Percentiles rank a stretch among this genome's conserved stretches.
Conservation (phyloP, 805 yeast species). For the Lipomyces yamanashiensis region DNA sequence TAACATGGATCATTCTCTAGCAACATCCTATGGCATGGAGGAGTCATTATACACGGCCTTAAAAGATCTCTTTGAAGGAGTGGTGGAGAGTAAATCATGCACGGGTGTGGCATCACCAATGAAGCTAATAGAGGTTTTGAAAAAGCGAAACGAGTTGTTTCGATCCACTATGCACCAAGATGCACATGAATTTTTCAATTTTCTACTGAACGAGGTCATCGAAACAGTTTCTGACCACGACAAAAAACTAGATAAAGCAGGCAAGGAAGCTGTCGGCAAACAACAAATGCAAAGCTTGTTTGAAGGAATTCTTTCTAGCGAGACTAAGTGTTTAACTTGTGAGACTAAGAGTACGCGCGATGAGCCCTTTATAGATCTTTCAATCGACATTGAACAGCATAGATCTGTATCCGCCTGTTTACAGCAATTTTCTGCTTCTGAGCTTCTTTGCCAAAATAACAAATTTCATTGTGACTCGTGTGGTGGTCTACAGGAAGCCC, state of each 20-base stretch:
- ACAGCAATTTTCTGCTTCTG: constrained; percentile 81
- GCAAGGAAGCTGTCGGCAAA: constrained; percentile 16
- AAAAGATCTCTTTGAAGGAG: constrained; percentile 83
- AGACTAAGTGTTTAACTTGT: constrained; percentile 87
- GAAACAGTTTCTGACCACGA: constrained; percentile 48
- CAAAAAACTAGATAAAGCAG: constrained; percentile 14
- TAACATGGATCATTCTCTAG: constrained; percentile 72
- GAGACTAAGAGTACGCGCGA: constrained; percentile 80
- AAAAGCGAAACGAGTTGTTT: constrained; percentile 81
- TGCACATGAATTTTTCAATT: constrained; percentile 95
- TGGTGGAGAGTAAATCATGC: constrained; percentile 68
- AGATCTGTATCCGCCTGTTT: constrained; percentile 77
- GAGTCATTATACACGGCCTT: constrained; percentile 65
- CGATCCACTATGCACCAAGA: constrained; percentile 96
- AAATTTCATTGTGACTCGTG: constrained; percentile 93
- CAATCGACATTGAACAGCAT: constrained; percentile 79
- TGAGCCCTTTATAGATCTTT: constrained; percentile 84
- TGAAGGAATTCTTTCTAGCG: constrained; percentile 83
- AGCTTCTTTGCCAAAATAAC: constrained; percentile 81
- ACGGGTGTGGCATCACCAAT: constrained; percentile 87
- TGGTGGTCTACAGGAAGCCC: constrained; percentile 90
- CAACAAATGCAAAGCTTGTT: constrained; percentile 69
- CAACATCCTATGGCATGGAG: constrained; percentile 55
- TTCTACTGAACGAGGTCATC: constrained; percentile 75
- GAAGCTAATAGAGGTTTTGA: constrained; percentile 72